Evolutionary conservation across 2,329 filamentous ascomycete genomes (phyloP), one percentile per base, ranked within the genome.

Genomic region (Talaromyces sp.): DNA sequence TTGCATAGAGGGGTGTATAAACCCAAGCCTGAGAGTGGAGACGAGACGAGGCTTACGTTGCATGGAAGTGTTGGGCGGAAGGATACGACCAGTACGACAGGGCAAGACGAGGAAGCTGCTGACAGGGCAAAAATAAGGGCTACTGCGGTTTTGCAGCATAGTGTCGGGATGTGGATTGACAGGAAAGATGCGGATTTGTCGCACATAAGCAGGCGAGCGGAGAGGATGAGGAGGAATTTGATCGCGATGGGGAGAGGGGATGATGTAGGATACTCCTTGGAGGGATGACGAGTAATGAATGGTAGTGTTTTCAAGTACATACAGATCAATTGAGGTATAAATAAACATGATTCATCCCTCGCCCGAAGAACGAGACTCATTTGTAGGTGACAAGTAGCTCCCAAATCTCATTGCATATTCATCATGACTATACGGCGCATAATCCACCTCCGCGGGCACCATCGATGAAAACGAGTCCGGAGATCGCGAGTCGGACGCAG

Each of bases 1-100:
- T 74, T 96, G 61, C 79, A 80, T 61, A 73, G 79, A 5, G 77
- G 78, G 2, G 72, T 77, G 28, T 81, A 81, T 63, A 70, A 70
- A 63, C 74, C 67, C 8, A 79, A 79, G 65, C 66, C 65, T 25
- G 71, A 71, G 4, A 11, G 11, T 8, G 73, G 69, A 12, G 71
- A 73, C 56, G 72, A 77, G 67, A 74, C 73, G 8, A 64, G 77
- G 44, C 69, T 80, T 67, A 80, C 78, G 35, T 59, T 80, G 58
- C 77, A 80, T 72, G 77, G 78, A 0, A 77, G 76, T 68, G 64
- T 80, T 35, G 78, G 78, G 40, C 62, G 78, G 64, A 76, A 75
- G 66, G 71, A 67, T 8, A 65, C 25, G 1, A 6, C 14, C 21
- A 37, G 11, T 6, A 3, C 42, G 14, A 66, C 64, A 56, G 65